A percentile compares a stretch with the other conserved stretches of the same genome.
Conservation (phyloP, 768 basidiomycete genomes). For the Mycena rosella region DNA sequence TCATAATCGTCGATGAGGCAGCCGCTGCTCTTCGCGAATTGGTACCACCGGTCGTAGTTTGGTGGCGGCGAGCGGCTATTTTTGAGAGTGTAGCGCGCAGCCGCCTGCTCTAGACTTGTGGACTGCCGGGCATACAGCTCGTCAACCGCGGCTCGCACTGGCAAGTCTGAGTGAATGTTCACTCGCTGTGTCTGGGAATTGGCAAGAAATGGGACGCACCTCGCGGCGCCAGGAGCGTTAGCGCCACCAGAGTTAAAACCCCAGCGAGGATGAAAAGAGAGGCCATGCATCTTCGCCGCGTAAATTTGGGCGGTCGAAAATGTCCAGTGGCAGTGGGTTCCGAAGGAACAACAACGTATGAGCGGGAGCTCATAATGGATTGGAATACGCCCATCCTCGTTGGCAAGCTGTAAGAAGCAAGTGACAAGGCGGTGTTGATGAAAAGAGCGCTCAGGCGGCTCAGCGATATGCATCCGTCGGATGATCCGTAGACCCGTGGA, state of each 20-base stretch:
- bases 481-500: too few species aligned
- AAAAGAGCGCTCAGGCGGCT: too few species aligned
- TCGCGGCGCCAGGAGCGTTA: background rate
- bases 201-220: background rate
- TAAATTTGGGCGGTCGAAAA: background rate
- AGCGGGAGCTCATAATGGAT: too few species aligned
- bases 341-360: background rate
- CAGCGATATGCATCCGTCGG: too few species aligned
- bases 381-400: too few species aligned
- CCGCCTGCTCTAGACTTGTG: conserved; percentile 10
- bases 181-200: background rate
- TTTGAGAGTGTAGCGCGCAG: conserved; percentile 15
- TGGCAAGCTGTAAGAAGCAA: too few species aligned
- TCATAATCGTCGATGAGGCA: conserved; percentile 35
- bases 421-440: too few species aligned
- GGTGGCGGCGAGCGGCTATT: conserved; percentile 15
- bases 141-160: background rate
- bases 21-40: background rate
- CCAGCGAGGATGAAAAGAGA: conserved; percentile 3
- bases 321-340: background rate
- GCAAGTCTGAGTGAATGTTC: background rate
- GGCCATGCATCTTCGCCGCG: background rate
- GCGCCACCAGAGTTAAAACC: background rate
- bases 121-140: conserved; percentile 25
- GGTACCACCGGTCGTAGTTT: conserved; percentile 23